Conservation (phyloP, 2,329 filamentous ascomycete species). For the Ophiostoma triangulosporum region DNA sequence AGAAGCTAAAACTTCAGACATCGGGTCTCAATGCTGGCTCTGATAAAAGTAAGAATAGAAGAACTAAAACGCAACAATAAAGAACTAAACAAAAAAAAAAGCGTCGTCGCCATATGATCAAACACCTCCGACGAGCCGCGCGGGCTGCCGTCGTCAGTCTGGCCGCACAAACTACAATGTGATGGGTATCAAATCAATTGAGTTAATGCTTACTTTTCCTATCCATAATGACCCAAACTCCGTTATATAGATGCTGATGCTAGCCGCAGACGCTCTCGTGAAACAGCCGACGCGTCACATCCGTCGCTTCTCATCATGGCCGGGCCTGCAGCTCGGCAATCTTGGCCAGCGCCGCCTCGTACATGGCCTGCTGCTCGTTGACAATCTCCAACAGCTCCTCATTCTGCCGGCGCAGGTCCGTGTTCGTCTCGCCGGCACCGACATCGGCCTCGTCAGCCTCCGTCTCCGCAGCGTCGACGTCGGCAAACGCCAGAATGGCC, state of each 20-base stretch:
- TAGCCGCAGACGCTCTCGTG: too few species aligned
- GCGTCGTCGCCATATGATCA: too few species aligned
- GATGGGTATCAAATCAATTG: too few species aligned
- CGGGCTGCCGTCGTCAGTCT: too few species aligned
- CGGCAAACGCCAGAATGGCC: slow-evolving; percentile 34
- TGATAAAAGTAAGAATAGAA: too few species aligned
- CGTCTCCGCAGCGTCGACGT: slow-evolving; percentile 8
- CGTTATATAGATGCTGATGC: too few species aligned
- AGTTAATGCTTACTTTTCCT: too few species aligned
- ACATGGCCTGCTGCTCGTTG: slow-evolving; percentile 24
- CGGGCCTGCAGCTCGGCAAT: slow-evolving; percentile 18
- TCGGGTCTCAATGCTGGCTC: not conserved
- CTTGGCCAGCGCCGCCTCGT: slow-evolving; percentile 21
- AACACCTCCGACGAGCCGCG: too few species aligned
- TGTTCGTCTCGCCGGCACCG: slow-evolving; percentile 3
- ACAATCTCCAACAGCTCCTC: slow-evolving; percentile 27
- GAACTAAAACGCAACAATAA: too few species aligned
- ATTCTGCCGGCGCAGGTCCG: slow-evolving; percentile 21
- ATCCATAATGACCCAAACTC: too few species aligned
- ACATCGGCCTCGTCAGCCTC: slow-evolving; percentile 20
- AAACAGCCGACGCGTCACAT: not conserved
- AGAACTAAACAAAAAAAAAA: too few species aligned
- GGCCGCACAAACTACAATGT: too few species aligned
- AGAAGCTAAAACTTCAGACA: not conserved
- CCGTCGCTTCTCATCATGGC: not conserved